phyloP scores from a whole-genome alignment of 2,329 filamentous ascomycete genomes.

The Orbilia blumenaviensis region DNA sequence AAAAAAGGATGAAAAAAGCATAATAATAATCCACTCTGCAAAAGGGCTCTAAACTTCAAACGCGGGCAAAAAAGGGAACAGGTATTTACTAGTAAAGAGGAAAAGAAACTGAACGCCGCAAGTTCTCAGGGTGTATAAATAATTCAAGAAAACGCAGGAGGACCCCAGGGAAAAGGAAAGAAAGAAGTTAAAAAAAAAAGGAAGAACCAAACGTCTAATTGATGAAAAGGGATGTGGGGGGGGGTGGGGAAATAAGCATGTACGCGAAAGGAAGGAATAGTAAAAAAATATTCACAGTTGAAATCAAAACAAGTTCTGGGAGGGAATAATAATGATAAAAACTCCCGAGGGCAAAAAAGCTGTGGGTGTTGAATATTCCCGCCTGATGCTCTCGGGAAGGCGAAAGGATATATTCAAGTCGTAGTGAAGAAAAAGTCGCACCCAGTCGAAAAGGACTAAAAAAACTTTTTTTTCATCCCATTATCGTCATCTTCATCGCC shows the following conservation, averaged over 20 bases:
- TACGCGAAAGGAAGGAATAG: constrained; percentile 11
- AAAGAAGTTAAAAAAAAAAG: constrained; percentile 25
- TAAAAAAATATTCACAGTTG: constrained; percentile 49
- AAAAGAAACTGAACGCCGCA: constrained; percentile 38
- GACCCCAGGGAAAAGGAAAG: constrained; percentile 27
- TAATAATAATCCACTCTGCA: neutral
- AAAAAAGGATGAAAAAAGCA: neutral
- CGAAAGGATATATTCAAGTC: constrained; percentile 50
- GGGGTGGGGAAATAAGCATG: constrained; percentile 7
- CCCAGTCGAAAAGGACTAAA: constrained; percentile 51
- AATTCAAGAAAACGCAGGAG: constrained; percentile 33
- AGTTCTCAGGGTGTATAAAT: constrained; percentile 31
- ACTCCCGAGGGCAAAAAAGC: constrained; percentile 38
- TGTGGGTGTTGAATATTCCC: constrained; percentile 8
- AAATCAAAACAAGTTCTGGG: constrained; percentile 45
- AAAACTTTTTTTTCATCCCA: neutral
- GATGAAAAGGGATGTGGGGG: constrained; percentile 38
- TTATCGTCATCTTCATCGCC: neutral
- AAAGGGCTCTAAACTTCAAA: neutral
- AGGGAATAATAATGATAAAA: constrained; percentile 38
- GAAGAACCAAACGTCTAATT: constrained; percentile 46
- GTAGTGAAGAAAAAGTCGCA: neutral
- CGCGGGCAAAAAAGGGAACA: neutral
- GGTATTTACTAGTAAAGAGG: no score
- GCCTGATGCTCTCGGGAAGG: constrained; percentile 8